Conservation (phyloP, 805 yeast species). For the Sugiyamaella lignohabitans region DNA sequence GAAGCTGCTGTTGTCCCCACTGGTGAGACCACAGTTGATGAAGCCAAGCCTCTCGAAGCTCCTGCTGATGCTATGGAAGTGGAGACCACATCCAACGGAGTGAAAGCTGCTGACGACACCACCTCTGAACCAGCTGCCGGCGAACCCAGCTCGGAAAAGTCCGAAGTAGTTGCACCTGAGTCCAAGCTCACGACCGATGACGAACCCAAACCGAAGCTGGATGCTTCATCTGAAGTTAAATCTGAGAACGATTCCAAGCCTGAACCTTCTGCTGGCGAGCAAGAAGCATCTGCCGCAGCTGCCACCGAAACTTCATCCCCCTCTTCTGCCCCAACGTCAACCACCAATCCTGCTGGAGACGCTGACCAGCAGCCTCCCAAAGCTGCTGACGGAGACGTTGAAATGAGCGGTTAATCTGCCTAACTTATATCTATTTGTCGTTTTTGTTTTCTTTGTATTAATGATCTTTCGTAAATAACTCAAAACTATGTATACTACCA, state of each 20-base stretch:
- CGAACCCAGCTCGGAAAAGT: too few relatives aligned
- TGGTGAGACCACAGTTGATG: background rate
- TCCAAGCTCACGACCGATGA: too few relatives aligned
- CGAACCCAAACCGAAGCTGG: too few relatives aligned
- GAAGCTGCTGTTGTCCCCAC: conserved; percentile 2
- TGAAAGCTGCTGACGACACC: background rate
- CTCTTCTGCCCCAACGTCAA: background rate
- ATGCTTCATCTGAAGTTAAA: too few relatives aligned
- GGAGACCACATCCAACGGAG: too few relatives aligned
- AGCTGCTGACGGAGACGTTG: conserved; percentile 32
- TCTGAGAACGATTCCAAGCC: too few relatives aligned
- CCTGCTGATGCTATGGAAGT: conserved; percentile 6
- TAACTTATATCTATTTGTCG: background rate
- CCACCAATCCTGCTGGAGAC: background rate
- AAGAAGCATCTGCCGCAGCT: background rate
- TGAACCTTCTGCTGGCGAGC: background rate
- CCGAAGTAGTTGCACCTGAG: too few relatives aligned
- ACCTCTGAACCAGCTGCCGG: too few relatives aligned
- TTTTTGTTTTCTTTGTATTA: background rate
- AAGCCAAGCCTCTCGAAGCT: conserved; percentile 4
- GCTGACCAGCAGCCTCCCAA: background rate
- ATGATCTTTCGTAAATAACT: too few relatives aligned
- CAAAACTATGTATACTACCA: too few relatives aligned
- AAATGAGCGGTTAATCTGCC: conserved; percentile 20
- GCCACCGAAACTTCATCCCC: background rate